phyloP scores from a whole-genome alignment of 2,329 filamentous ascomycete genomes.

The Fusarium transvaalense region DNA sequence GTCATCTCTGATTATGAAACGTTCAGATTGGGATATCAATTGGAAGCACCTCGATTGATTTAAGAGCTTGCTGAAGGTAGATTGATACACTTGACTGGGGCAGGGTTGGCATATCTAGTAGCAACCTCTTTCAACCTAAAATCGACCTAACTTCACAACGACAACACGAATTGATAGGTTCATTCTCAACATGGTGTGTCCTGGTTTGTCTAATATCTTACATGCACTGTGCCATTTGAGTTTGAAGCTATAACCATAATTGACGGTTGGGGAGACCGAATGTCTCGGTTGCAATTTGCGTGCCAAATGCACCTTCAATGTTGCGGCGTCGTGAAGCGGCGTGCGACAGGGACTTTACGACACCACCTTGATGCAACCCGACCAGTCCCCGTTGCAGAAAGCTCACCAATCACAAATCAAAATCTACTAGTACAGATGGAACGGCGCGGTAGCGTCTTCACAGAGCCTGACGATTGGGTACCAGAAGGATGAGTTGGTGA shows the following conservation, averaged over 20 bases:
- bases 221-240: background rate
- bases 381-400: slow-evolving; percentile 1
- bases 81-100: slow-evolving; percentile 7
- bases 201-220: background rate
- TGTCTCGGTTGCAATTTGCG: background rate
- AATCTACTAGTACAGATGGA: slow-evolving; percentile 15
- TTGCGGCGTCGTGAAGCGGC: slow-evolving; percentile 37
- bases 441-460: slow-evolving; percentile 38
- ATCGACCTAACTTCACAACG: slow-evolving; percentile 20
- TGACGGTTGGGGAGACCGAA: background rate
- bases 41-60: background rate
- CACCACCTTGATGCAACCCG: slow-evolving; percentile 29
- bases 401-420: slow-evolving; percentile 28
- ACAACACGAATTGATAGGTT: background rate
- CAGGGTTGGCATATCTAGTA: background rate
- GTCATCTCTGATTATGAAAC: background rate
- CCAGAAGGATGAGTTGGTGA: slow-evolving; percentile 31
- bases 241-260: background rate
- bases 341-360: slow-evolving; percentile 36
- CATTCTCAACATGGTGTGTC: background rate
- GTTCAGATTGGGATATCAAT: background rate
- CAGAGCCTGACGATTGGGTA: slow-evolving; percentile 36
- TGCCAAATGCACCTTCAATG: slow-evolving; percentile 21
- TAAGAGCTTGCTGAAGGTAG: slow-evolving; percentile 4
- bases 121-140: slow-evolving; percentile 28